A percentile compares a stretch with the other conserved stretches of the same genome.
Evolutionary conservation across 805 yeast genomes (phyloP).

Genomic region (Citeromyces nyonsensis): DNA sequence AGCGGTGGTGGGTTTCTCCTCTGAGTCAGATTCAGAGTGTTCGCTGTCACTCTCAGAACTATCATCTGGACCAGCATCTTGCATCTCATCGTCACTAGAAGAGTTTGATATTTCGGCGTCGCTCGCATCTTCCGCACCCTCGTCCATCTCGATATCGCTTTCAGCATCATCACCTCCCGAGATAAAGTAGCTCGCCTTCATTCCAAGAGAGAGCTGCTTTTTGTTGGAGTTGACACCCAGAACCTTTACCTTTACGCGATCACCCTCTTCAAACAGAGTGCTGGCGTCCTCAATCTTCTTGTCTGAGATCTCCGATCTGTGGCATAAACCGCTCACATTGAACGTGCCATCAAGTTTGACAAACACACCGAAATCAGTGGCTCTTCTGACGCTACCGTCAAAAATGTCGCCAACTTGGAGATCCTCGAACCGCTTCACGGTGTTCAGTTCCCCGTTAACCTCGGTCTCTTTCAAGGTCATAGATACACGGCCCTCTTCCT

Average conservation of each 20-base stretch:
- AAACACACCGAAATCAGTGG: conserved; percentile 85
- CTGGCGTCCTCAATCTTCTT: conserved; percentile 39
- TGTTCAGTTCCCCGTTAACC: conserved; percentile 51
- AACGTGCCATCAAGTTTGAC: conserved; percentile 64
- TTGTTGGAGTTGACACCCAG: conserved; percentile 45
- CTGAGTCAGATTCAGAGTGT: conserved; percentile 7
- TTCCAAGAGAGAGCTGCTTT: conserved; percentile 73
- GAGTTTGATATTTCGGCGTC: conserved; percentile 5
- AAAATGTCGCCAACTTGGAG: conserved; percentile 52
- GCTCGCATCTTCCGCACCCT: conserved; percentile 8
- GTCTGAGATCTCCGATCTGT: conserved; percentile 72
- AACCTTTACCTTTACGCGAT: conserved; percentile 75
- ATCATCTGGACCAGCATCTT: conserved; percentile 5
- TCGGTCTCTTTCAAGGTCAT: conserved; percentile 73
- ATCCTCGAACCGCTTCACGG: conserved; percentile 49
- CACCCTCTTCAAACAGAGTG: conserved; percentile 75
- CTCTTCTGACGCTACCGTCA: conserved; percentile 67
- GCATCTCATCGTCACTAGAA: conserved; percentile 15
- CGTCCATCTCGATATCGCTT: conserved; percentile 14
- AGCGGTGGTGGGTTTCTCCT: conserved; percentile 12
- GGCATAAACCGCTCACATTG: conserved; percentile 76
- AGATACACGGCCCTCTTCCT: conserved; percentile 47
- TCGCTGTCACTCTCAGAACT: conserved; percentile 9
- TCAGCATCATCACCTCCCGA: conserved; percentile 10
- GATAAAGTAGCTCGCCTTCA: conserved; percentile 83